A percentile compares a stretch with the other conserved stretches of the same genome.
Evolutionary conservation across 768 basidiomycete species (phyloP).

Genomic region (Hirschioporus abietinus): DNA sequence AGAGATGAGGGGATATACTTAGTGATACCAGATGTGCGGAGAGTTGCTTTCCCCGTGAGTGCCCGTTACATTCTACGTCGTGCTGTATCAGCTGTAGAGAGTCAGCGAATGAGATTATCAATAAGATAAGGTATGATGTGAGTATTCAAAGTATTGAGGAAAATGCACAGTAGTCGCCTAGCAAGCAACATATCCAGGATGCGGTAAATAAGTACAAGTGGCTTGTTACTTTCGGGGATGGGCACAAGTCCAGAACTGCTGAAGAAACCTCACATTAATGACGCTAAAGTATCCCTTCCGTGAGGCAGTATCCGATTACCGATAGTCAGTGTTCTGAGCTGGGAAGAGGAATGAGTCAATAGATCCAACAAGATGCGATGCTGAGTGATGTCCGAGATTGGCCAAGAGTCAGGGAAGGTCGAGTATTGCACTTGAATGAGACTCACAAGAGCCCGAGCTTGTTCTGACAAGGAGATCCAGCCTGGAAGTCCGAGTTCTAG

Average conservation of each 20-base stretch:
- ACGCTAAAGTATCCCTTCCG: not conserved
- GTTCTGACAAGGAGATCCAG: too few relatives aligned
- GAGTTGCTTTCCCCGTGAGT: not conserved
- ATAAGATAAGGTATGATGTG: too few relatives aligned
- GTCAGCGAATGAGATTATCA: not conserved
- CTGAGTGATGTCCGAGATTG: too few relatives aligned
- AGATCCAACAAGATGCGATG: too few relatives aligned
- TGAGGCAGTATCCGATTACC: not conserved
- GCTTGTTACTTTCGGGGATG: not conserved
- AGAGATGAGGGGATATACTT: not conserved
- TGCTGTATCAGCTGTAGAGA: not conserved
- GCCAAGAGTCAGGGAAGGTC: too few relatives aligned
- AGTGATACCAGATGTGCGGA: not conserved
- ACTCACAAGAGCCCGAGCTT: too few relatives aligned
- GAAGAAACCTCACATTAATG: not conserved
- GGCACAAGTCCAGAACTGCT: not conserved
- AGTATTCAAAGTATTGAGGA: not conserved
- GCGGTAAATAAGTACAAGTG: not conserved
- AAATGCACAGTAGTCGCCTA: not conserved
- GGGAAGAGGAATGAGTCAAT: too few relatives aligned
- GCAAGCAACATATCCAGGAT: too few relatives aligned
- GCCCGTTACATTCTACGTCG: not conserved
- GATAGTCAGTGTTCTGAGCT: too few relatives aligned
- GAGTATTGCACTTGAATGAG: too few relatives aligned
- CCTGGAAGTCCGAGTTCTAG: too few relatives aligned